Evolutionary conservation across 2,329 filamentous ascomycete species (phyloP), one percentile per base, ranked within the genome.

Genomic region (Aspergillus pseudonomiae): DNA sequence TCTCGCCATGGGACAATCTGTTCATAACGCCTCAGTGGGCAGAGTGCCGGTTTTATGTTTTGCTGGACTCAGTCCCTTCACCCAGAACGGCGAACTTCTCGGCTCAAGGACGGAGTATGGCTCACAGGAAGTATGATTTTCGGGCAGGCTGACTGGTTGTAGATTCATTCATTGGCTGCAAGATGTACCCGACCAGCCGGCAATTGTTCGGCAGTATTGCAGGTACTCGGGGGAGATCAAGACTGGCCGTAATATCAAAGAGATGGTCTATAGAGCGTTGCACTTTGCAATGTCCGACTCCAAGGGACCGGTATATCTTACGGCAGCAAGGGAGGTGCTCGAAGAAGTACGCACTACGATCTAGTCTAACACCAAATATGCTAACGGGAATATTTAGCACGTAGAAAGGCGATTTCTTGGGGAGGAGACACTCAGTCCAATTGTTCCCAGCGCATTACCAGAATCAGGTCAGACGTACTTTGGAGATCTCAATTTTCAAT

Each of bases 221-320:
- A 85, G 92, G 26, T 96, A 94, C 73, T 82, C 88, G 0, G 91
- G 84, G 4, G 92, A 96, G 80, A 89, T 96, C 77, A 93, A 93
- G 81, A 90, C 89, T 6, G 92, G 91, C 11, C 85, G 85, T 69
- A 96, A 95, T 71, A 87, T 95, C 65, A 94, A 95, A 82, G 91
- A 95, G 78, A 89, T 95, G 80, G 90, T 96, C 60, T 92, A 92
- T 73, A 88, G 92, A 6, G 92, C 92, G 0, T 77, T 95, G 62
- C 91, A 91, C 67, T 94, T 95, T 73, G 91, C 93, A 0, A 89
- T 81, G 61, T 91, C 87, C 12, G 89, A 89, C 59, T 92, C 92
- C 0, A 85, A 88, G 62, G 93, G 92, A 0, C 92, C 93, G 0
- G 90, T 92, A 1, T 95, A 96, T 69, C 81, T 96, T 1, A 88